A percentile compares a stretch with the other conserved stretches of the same genome.
Conservation (phyloP, 2,329 filamentous ascomycete genomes). For the Fusarium miscanthi region DNA sequence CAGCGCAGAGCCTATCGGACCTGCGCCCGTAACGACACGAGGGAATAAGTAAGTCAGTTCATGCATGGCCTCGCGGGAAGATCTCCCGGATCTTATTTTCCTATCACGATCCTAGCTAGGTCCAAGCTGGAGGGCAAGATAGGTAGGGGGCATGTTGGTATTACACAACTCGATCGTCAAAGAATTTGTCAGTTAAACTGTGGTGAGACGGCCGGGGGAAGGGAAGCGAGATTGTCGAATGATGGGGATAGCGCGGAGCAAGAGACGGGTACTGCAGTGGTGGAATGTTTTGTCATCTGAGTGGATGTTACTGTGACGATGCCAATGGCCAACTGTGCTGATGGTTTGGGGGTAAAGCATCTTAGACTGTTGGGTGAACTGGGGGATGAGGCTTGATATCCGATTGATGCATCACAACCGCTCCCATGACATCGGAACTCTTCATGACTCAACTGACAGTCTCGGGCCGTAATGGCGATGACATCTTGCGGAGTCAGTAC, state of each 20-base stretch:
- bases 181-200: slow-evolving; percentile 20
- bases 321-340: neutral
- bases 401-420: neutral
- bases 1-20: slow-evolving; percentile 5
- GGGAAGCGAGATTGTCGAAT: slow-evolving; percentile 40
- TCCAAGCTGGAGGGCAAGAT: neutral
- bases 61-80: slow-evolving; percentile 30
- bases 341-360: neutral
- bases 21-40: neutral
- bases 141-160: neutral
- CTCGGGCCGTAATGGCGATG: slow-evolving; percentile 14
- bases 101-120: slow-evolving; percentile 17
- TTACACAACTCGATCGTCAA: slow-evolving; percentile 33
- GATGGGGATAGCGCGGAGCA: slow-evolving; percentile 29
- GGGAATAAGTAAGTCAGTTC: slow-evolving; percentile 3
- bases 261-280: neutral
- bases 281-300: slow-evolving; percentile 6
- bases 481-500: slow-evolving; percentile 27
- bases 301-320: neutral
- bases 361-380: neutral
- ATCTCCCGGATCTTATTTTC: slow-evolving; percentile 30
- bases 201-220: slow-evolving; percentile 7
- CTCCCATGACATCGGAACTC: neutral
- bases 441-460: slow-evolving; percentile 6
- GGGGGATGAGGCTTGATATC: slow-evolving; percentile 1